Conservation (phyloP, 106 monocot species). For the Dendrobium officinale region DNA sequence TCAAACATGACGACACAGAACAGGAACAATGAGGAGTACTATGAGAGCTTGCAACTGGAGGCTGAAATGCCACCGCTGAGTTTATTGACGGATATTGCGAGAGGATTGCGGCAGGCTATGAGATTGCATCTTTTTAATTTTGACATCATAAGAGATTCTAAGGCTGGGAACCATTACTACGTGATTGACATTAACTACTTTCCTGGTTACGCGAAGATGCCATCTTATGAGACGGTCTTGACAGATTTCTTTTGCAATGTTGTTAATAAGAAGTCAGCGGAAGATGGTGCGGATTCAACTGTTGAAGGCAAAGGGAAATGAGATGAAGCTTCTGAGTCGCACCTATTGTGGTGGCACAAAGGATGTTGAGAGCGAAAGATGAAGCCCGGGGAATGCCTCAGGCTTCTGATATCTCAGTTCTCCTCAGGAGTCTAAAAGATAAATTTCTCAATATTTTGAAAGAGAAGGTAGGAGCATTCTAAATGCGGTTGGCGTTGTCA, state of each 20-base stretch:
- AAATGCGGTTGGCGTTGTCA: not conserved
- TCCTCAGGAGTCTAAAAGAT: not conserved
- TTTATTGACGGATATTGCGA: slow-evolving; percentile 41
- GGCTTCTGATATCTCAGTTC: not conserved
- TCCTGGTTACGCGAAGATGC: slow-evolving; percentile 73
- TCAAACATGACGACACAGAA: slow-evolving; percentile 35
- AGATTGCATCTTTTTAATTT: slow-evolving; percentile 59
- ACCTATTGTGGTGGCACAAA: not conserved
- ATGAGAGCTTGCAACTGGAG: slow-evolving; percentile 18
- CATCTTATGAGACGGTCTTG: slow-evolving; percentile 37
- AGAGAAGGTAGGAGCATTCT: not conserved
- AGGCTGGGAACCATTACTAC: slow-evolving; percentile 42
- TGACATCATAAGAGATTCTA: slow-evolving; percentile 54
- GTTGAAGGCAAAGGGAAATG: not conserved
- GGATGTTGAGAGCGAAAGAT: not conserved
- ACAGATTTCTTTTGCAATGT: slow-evolving; percentile 45
- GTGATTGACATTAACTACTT: slow-evolving; percentile 71
- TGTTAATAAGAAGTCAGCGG: slow-evolving; percentile 17
- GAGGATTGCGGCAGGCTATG: slow-evolving; percentile 35
- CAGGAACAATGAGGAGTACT: slow-evolving; percentile 11
- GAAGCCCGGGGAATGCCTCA: not conserved
- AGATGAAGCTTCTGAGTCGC: not conserved
- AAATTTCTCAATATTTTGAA: slow-evolving; percentile 7
- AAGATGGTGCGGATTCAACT: not conserved
- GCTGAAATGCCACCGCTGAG: slow-evolving; percentile 37